Evolutionary conservation across 163 green algal genomes (phyloP).

Genomic region (Scenedesmus sp.): DNA sequence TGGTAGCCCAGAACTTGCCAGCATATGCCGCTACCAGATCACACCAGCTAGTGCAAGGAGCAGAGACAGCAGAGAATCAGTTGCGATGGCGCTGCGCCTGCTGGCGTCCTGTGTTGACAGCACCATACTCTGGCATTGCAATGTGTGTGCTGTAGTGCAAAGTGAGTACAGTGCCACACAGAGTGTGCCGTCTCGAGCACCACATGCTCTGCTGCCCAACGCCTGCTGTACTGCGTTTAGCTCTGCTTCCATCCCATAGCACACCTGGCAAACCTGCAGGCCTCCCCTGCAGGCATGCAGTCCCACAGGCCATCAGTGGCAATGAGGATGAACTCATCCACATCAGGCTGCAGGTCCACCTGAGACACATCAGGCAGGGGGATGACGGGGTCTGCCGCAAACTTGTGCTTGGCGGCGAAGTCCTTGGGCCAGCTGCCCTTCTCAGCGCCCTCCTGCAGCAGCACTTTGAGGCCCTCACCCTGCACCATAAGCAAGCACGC

Average conservation of each 20-base stretch:
- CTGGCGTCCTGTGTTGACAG: no score
- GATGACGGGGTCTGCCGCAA: constrained; percentile 52
- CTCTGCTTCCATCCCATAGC: neutral
- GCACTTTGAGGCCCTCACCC: constrained; percentile 61
- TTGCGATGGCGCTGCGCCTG: no score
- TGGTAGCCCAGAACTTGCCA: neutral
- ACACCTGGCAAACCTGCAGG: constrained; percentile 57
- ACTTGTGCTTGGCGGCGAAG: constrained; percentile 55
- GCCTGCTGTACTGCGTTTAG: neutral
- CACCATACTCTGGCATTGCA: no score
- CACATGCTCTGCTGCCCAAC: neutral
- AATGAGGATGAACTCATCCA: constrained; percentile 82
- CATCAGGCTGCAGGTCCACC: constrained; percentile 49
- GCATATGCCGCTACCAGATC: neutral
- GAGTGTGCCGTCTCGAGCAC: neutral
- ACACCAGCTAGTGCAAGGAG: no score
- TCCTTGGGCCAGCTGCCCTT: constrained; percentile 58
- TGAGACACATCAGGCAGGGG: constrained; percentile 66
- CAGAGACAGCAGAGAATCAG: no score
- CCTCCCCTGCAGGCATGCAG: constrained; percentile 64
- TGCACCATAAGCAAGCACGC: neutral
- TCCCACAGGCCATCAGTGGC: constrained; percentile 81
- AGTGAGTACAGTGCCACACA: no score
- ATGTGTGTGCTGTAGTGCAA: no score
- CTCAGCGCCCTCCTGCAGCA: constrained; percentile 65